A percentile compares a stretch with the other conserved stretches of the same genome.
phyloP scores from a whole-genome alignment of 169 alveolate species.

The Eimeria falciformis region DNA sequence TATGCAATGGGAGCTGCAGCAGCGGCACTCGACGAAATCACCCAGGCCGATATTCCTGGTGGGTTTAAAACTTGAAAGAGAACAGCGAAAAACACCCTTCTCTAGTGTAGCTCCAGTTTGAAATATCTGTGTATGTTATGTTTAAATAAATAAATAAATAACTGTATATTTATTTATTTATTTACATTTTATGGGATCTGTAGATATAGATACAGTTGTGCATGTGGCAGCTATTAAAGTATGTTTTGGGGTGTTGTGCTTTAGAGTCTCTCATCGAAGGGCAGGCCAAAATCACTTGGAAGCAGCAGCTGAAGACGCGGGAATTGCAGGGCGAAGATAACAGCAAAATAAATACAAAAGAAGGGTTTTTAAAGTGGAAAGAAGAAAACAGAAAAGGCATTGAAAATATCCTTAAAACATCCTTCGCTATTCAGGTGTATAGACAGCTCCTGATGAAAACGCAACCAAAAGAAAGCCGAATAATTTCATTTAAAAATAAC shows the following conservation, averaged over 20 bases:
- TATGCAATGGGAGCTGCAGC: constrained; percentile 41
- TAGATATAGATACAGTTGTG: neutral
- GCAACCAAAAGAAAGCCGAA: no score
- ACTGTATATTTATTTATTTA: no score
- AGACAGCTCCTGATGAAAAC: neutral
- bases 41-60: constrained; percentile 33
- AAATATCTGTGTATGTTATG: no score
- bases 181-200: neutral
- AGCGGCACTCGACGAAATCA: neutral
- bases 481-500: no score
- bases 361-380: constrained; percentile 28
- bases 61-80: neutral
- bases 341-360: neutral
- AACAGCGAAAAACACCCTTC: no score
- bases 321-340: constrained; percentile 27
- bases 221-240: no score
- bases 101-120: no score
- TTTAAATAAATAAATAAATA: no score
- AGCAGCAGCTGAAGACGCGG: constrained; percentile 20
- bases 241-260: neutral
- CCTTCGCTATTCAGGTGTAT: constrained; percentile 31
- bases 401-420: neutral
- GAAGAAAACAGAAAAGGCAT: constrained; percentile 4
- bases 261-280: constrained; percentile 14
- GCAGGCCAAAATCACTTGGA: constrained; percentile 25